Evolutionary conservation across 225 moss, liverwort and hornwort species (phyloP), one percentile per base, ranked within the genome.

Genomic region (Bryoerythrophyllum caledonicum): DNA sequence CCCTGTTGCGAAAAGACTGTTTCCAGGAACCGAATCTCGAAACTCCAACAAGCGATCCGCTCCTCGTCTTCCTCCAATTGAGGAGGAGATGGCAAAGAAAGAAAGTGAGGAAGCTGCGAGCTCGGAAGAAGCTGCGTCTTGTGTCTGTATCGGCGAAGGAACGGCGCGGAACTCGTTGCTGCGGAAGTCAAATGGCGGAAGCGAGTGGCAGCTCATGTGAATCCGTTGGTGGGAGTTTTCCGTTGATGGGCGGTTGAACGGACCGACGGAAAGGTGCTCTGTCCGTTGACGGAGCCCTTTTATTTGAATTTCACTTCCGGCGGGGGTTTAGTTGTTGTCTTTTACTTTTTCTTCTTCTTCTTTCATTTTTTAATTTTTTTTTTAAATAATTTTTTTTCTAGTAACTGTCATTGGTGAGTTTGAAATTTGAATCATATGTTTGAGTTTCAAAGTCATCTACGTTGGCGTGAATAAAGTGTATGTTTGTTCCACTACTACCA

Each of bases 191-290:
- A 37, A 65, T 25, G 24, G 25, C 24, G 7, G 25, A 17, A 30
- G 30, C 60, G 17, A 60, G 59, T 14, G 5, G 57, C 3, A 24
- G 57, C 26, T 25, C 32, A 3, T 57, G 44, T 4, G 16, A 16
- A 16, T 48, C 48, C 27, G 26, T 54, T 54, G 54, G n/a, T 25
- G 43, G 24, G 32, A 68, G 34, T 55, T 68, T 80, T 46, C 69
- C 63, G 70, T 80, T 80, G 74, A 56, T 14, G 54, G 40, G 59
- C 54, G 54, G 54, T 54, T 54, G 52, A 79, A 74, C 53, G 53
- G 67, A 67, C 3, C 8, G 48, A 48, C 48, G 48, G 48, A 48
- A 4, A 17, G 60, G 3, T 16, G 60, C 61, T 20, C 67, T 32
- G 32, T 5, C 49, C 28, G 51, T 51, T 51, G 49, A 51, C 12